Evolutionary conservation across 2,329 filamentous ascomycete genomes (phyloP).

Genomic region (Escovopsis sp.): DNA sequence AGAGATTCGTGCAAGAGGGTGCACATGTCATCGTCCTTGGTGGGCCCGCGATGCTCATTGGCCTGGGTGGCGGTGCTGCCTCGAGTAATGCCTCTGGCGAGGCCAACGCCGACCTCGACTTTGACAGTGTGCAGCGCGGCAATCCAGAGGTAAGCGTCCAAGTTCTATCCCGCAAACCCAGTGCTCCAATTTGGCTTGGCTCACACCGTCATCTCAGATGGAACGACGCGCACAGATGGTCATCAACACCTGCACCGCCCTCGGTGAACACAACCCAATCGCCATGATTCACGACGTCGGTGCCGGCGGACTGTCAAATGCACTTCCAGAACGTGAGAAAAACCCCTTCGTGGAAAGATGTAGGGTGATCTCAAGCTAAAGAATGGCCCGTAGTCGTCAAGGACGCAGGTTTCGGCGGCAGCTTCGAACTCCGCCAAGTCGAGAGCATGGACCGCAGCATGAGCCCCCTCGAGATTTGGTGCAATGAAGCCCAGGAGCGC

Average conservation of each 20-base stretch:
- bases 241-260: slow-evolving; percentile 80
- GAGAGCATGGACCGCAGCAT: slow-evolving; percentile 83
- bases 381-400: slow-evolving; percentile 45
- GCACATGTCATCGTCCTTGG: slow-evolving; percentile 86
- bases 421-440: slow-evolving; percentile 86
- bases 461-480: slow-evolving; percentile 96
- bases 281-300: slow-evolving; percentile 97
- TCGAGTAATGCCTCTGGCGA: slow-evolving; percentile 83
- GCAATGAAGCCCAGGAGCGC: slow-evolving; percentile 90
- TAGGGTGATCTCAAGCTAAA: neutral
- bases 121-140: slow-evolving; percentile 90
- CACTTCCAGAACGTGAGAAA: slow-evolving; percentile 54
- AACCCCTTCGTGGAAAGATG: neutral
- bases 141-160: slow-evolving; percentile 55
- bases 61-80: slow-evolving; percentile 85
- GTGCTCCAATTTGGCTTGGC: neutral
- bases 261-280: slow-evolving; percentile 78
- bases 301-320: slow-evolving; percentile 64
- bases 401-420: slow-evolving; percentile 79
- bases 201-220: slow-evolving; percentile 30
- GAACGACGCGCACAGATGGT: slow-evolving; percentile 94
- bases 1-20: slow-evolving; percentile 65
- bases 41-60: slow-evolving; percentile 94
- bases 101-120: slow-evolving; percentile 82
- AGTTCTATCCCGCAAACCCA: neutral